phyloP scores from a whole-genome alignment of 305 asterid species.

The Rubia tinctorum region DNA sequence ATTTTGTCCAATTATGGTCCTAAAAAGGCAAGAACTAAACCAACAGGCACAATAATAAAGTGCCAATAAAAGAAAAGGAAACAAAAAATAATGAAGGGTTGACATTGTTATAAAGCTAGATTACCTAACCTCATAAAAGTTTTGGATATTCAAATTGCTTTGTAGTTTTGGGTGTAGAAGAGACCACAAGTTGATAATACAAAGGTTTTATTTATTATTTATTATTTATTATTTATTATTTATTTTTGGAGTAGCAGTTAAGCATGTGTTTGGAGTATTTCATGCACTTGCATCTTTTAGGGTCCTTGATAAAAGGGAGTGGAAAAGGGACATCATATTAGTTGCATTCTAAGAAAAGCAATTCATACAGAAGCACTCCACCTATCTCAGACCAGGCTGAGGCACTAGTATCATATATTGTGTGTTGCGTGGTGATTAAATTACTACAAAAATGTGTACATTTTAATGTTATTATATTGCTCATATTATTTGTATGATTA shows the following conservation, averaged over 20 bases:
- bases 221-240: background rate
- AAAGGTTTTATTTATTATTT: background rate
- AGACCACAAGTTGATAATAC: background rate
- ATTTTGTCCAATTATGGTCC: conserved; percentile 6
- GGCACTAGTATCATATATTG: too few relatives aligned
- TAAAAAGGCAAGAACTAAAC: background rate
- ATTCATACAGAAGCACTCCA: background rate
- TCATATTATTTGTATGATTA: too few relatives aligned
- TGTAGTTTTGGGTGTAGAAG: background rate
- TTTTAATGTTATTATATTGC: too few relatives aligned
- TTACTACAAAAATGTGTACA: too few relatives aligned
- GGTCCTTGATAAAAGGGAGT: background rate
- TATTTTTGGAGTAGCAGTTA: background rate
- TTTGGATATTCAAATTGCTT: background rate
- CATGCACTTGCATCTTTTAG: background rate
- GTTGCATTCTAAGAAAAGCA: conserved; percentile 16
- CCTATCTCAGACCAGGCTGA: background rate
- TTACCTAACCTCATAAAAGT: background rate
- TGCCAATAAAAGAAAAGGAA: background rate
- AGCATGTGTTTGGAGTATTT: background rate
- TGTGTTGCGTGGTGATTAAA: too few relatives aligned
- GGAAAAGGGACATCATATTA: background rate
- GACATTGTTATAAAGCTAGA: background rate
- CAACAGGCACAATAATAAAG: background rate
- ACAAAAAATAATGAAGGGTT: background rate